Conservation (phyloP, 1,284 basidiomycete genomes). For the Gymnopus androsaceus region DNA sequence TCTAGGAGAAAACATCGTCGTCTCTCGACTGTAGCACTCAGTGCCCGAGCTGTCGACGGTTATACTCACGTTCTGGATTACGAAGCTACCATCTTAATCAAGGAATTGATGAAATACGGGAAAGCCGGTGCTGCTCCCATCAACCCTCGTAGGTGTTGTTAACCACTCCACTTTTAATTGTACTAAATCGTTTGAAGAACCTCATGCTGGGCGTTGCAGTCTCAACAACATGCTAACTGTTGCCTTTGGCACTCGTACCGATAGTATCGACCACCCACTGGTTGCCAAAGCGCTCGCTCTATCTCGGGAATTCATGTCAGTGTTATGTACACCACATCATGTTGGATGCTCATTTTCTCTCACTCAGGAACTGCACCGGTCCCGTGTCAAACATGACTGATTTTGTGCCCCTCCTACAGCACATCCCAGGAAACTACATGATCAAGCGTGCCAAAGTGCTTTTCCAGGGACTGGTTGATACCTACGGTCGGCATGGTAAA, state of each 20-base stretch:
- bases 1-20: slow-evolving; percentile 45
- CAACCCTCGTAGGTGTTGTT: slow-evolving; percentile 38
- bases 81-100: slow-evolving; percentile 38
- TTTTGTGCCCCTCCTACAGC: slow-evolving; percentile 39
- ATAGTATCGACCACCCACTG: slow-evolving; percentile 34
- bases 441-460: slow-evolving; percentile 33
- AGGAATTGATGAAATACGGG: slow-evolving; percentile 34
- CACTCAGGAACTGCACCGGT: slow-evolving; percentile 30
- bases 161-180: slow-evolving; percentile 21
- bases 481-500: slow-evolving; percentile 34
- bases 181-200: background rate
- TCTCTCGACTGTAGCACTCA: slow-evolving; percentile 36
- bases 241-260: slow-evolving; percentile 37
- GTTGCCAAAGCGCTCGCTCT: slow-evolving; percentile 32
- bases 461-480: slow-evolving; percentile 35
- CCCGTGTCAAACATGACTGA: slow-evolving; percentile 42
- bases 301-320: slow-evolving; percentile 40
- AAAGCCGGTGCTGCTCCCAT: slow-evolving; percentile 34
- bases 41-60: slow-evolving; percentile 32
- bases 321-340: slow-evolving; percentile 14
- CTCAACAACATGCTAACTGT: slow-evolving; percentile 39
- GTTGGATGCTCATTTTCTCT: too few relatives aligned
- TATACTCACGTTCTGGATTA: slow-evolving; percentile 36
- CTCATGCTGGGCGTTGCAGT: slow-evolving; percentile 6
- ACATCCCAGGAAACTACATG: slow-evolving; percentile 34